Evolutionary conservation across 2,329 filamentous ascomycete genomes (phyloP).

Genomic region (Orbilia brochopaga): DNA sequence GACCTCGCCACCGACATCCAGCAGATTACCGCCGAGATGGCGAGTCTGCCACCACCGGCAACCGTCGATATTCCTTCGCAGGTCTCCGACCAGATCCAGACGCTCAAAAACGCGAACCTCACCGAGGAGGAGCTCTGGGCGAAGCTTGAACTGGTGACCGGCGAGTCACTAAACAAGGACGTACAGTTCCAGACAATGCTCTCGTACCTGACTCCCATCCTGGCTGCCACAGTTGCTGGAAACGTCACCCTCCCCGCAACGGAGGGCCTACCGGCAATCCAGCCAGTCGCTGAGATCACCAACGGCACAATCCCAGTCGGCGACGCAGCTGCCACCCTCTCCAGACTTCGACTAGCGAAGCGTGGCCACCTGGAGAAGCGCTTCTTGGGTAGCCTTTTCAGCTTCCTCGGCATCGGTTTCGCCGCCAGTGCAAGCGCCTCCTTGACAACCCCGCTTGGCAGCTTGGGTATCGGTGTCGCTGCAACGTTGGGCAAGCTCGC

Average conservation of each 20-base stretch:
- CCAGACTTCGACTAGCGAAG: too few relatives aligned
- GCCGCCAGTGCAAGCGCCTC: background rate
- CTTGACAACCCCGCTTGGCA: constrained; percentile 1
- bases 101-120: background rate
- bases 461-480: constrained; percentile 13
- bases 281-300: background rate
- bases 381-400: background rate
- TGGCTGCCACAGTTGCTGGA: background rate
- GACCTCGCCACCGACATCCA: background rate
- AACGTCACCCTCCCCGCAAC: constrained; percentile 16
- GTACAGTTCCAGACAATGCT: constrained; percentile 15
- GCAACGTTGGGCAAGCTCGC: background rate
- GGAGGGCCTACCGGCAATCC: background rate
- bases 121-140: background rate
- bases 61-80: constrained; percentile 1
- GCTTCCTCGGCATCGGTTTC: constrained; percentile 11
- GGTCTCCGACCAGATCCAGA: constrained; percentile 10
- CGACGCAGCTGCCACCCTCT: background rate
- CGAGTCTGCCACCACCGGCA: constrained; percentile 7
- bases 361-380: too few relatives aligned
- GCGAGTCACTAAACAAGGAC: background rate
- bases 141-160: background rate
- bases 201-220: constrained; percentile 1
- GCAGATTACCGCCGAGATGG: constrained; percentile 2
- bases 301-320: background rate